Conservation (phyloP, 1,284 basidiomycete species). For the Amylostereum areolatum region DNA sequence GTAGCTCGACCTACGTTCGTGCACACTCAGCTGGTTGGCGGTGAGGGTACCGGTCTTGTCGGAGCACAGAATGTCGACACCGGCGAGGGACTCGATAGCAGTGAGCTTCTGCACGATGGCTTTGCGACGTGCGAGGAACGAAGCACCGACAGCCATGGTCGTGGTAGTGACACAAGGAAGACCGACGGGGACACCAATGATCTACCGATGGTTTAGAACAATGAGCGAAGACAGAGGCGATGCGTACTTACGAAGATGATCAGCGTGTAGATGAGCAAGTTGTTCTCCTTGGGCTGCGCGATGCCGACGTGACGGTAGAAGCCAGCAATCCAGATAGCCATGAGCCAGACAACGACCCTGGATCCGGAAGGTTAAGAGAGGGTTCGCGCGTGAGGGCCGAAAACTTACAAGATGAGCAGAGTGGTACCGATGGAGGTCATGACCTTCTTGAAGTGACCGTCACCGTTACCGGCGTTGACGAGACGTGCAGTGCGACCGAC, state of each 20-base stretch:
- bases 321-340: conserved; percentile 37
- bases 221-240: not conserved
- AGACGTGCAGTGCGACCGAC: conserved; percentile 42
- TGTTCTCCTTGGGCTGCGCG: conserved; percentile 40
- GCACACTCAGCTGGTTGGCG: conserved; percentile 50
- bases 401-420: conserved; percentile 34
- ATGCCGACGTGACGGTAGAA: conserved; percentile 42
- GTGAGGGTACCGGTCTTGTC: conserved; percentile 54
- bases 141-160: conserved; percentile 49
- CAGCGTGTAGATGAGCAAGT: conserved; percentile 41
- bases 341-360: conserved; percentile 38
- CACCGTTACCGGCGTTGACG: conserved; percentile 25
- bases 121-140: conserved; percentile 45
- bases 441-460: conserved; percentile 47
- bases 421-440: conserved; percentile 41
- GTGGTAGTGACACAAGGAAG: conserved; percentile 35
- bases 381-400: not conserved
- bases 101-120: conserved; percentile 58
- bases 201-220: conserved; percentile 5
- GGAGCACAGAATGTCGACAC: conserved; percentile 50
- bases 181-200: conserved; percentile 52
- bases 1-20: conserved; percentile 33
- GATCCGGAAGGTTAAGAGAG: too few relatives aligned
- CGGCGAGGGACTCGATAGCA: conserved; percentile 51
- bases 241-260: conserved; percentile 26